These are phyloP conservation scores for Planoprotostelium fungivorum DNA, from an alignment of 78 protist genomes.

Conservation along the genomic window DNA sequence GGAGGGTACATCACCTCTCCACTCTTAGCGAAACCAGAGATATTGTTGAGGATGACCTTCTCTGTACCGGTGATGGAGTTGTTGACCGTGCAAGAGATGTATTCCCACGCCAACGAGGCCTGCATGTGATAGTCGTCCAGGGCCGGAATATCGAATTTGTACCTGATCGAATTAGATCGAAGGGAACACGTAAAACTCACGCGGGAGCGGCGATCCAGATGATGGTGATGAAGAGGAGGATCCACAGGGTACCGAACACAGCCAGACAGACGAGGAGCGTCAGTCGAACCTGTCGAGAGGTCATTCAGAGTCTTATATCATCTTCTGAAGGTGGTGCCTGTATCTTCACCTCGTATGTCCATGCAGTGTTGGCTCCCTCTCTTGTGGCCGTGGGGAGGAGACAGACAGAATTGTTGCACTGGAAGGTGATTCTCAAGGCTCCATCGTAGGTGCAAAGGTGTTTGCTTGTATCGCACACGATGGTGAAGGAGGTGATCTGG, in stretches of 20 bases:
- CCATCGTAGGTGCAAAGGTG: no score
- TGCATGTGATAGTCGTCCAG: not conserved
- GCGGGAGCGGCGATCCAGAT: not conserved
- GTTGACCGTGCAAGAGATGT: conserved; percentile 16
- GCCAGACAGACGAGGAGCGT: not conserved
- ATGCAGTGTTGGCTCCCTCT: no score
- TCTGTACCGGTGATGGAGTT: not conserved
- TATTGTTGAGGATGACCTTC: conserved; percentile 25
- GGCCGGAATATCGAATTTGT: not conserved
- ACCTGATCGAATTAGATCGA: not conserved
- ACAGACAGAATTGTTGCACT: no score
- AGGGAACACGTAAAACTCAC: not conserved
- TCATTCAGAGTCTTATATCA: no score
- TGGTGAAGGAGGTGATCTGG: no score
- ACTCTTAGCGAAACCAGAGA: conserved; percentile 9
- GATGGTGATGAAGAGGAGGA: not conserved
- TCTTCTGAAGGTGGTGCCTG: no score
- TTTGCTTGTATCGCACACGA: no score
- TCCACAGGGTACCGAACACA: not conserved
- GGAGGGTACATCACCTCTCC: not conserved
- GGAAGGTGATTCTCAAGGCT: no score
- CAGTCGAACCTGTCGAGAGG: not conserved
- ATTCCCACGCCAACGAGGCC: not conserved
- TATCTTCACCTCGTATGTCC: no score
- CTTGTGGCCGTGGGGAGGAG: no score